phyloP scores from a whole-genome alignment of 306 rosid species.

The Sicyos baderoa region DNA sequence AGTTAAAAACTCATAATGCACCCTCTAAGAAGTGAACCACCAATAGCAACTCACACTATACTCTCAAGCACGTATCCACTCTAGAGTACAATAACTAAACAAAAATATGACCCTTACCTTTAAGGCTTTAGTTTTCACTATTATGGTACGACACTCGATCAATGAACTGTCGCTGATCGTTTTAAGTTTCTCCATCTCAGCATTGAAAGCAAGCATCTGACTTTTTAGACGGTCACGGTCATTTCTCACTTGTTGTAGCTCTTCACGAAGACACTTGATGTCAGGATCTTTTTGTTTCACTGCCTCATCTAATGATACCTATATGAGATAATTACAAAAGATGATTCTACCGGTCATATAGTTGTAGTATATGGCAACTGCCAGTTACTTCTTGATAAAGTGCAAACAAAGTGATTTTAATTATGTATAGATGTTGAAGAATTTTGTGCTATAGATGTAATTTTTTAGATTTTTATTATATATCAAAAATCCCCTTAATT shows the following conservation, averaged over 20 bases:
- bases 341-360: neutral
- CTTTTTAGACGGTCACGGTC: constrained; percentile 59
- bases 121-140: constrained; percentile 43
- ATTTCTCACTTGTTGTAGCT: constrained; percentile 61
- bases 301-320: constrained; percentile 68
- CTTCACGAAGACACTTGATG: constrained; percentile 56
- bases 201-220: constrained; percentile 42
- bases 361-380: no score
- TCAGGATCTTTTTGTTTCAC: constrained; percentile 53
- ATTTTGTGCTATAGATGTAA: no score
- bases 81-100: neutral
- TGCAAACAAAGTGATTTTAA: no score
- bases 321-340: neutral
- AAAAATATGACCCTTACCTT: constrained; percentile 41
- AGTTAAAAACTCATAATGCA: no score
- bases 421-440: no score
- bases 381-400: neutral
- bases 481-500: no score
- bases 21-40: no score
- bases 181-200: constrained; percentile 44
- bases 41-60: no score
- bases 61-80: no score
- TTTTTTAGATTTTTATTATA: no score
- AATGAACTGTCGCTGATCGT: constrained; percentile 37
- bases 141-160: constrained; percentile 51